phyloP scores from a whole-genome alignment of 129 eudicot species.

The Pulicaria dysenterica region DNA sequence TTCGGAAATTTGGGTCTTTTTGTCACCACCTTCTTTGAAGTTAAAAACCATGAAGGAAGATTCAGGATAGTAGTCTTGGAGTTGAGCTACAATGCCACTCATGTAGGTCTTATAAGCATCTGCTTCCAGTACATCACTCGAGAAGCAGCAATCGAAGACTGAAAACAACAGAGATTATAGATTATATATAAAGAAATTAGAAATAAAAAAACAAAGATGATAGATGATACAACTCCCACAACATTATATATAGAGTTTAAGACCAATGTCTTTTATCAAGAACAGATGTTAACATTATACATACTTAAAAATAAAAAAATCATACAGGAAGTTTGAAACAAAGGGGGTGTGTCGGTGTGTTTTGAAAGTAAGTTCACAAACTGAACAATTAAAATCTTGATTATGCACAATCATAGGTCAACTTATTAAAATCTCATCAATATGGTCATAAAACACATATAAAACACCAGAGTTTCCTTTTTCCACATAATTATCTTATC shows the following conservation, averaged over 20 bases:
- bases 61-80: constrained; percentile 52
- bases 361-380: too few species aligned
- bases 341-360: too few species aligned
- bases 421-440: too few species aligned
- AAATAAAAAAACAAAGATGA: too few species aligned
- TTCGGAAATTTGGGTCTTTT: constrained; percentile 40
- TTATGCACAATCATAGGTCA: too few species aligned
- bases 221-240: too few species aligned
- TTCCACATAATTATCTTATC: too few species aligned
- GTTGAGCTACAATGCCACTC: constrained; percentile 55
- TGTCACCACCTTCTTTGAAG: constrained; percentile 46
- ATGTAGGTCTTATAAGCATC: constrained; percentile 52
- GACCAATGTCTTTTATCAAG: neutral
- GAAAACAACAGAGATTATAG: constrained; percentile 16
- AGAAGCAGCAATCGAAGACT: constrained; percentile 76
- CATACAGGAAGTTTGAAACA: too few species aligned
- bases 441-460: too few species aligned
- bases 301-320: too few species aligned
- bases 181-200: neutral
- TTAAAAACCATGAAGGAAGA: constrained; percentile 63
- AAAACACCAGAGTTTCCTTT: too few species aligned
- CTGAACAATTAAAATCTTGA: too few species aligned
- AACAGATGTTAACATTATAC: neutral
- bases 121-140: constrained; percentile 45
- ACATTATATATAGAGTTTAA: neutral